Evolutionary conservation across 805 yeast species (phyloP).

Genomic region (Yarrowia hollandica): DNA sequence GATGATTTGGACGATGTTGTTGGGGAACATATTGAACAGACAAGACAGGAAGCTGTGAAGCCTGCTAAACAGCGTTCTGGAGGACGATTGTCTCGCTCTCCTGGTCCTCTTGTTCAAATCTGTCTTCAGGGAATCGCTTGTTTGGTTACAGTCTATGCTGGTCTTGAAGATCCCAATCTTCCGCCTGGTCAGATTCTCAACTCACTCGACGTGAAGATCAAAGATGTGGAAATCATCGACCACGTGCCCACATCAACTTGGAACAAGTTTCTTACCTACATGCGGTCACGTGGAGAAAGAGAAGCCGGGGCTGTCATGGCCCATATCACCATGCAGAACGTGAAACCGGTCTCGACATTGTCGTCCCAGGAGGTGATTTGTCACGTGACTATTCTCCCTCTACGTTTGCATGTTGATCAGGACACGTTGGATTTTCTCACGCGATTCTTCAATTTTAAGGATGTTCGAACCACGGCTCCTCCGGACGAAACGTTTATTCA

Average conservation of each 20-base stretch:
- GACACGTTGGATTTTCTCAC: slow-evolving; percentile 84
- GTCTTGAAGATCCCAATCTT: slow-evolving; percentile 43
- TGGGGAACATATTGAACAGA: background rate
- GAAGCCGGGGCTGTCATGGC: slow-evolving; percentile 70
- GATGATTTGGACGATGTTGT: slow-evolving; percentile 44
- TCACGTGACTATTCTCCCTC: slow-evolving; percentile 60
- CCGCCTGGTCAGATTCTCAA: slow-evolving; percentile 50
- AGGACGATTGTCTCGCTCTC: slow-evolving; percentile 65
- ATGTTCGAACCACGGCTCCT: slow-evolving; percentile 51
- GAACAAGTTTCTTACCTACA: slow-evolving; percentile 76
- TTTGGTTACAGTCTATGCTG: slow-evolving; percentile 48
- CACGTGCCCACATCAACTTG: slow-evolving; percentile 86
- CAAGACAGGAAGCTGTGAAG: background rate
- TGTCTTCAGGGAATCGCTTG: slow-evolving; percentile 57
- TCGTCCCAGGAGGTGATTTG: slow-evolving; percentile 70
- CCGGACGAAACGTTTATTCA: slow-evolving; percentile 52
- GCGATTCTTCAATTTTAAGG: slow-evolving; percentile 80
- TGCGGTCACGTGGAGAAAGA: slow-evolving; percentile 68
- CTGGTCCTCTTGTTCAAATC: slow-evolving; percentile 56
- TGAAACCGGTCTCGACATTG: slow-evolving; percentile 62
- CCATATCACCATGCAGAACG: slow-evolving; percentile 52
- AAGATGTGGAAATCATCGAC: slow-evolving; percentile 64
- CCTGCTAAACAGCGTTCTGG: slow-evolving; percentile 31
- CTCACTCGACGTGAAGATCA: slow-evolving; percentile 51
- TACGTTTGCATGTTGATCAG: slow-evolving; percentile 85